phyloP scores from a whole-genome alignment of 73 alveolate species.

The Durusdinium trenchii region DNA sequence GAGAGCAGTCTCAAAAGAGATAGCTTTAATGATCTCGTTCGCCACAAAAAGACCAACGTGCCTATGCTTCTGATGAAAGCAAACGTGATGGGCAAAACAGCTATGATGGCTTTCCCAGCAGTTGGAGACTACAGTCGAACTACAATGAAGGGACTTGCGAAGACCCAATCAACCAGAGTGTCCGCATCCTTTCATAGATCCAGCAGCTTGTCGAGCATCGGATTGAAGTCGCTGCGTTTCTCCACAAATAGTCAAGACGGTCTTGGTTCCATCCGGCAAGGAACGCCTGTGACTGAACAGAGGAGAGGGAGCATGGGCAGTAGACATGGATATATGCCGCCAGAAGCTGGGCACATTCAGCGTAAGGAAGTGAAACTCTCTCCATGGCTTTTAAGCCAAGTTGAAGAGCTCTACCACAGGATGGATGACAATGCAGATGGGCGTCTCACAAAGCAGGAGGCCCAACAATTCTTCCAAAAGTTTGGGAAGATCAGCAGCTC shows the following conservation, averaged over 20 bases:
- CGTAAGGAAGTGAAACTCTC: slow-evolving; percentile 21
- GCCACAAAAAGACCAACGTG: slow-evolving; percentile 52
- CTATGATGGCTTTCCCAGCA: slow-evolving; percentile 44
- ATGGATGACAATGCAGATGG: slow-evolving; percentile 90
- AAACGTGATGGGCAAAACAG: slow-evolving; percentile 34
- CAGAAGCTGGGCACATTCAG: slow-evolving; percentile 43
- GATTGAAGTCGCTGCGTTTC: slow-evolving; percentile 60
- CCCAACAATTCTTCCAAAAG: slow-evolving; percentile 68
- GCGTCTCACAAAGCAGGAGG: slow-evolving; percentile 75
- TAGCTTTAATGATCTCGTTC: slow-evolving; percentile 81
- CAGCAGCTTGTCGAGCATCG: slow-evolving; percentile 44
- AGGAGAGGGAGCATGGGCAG: neutral
- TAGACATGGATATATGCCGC: slow-evolving; percentile 49
- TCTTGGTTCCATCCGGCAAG: slow-evolving; percentile 48
- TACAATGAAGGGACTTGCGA: neutral
- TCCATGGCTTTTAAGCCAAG: slow-evolving; percentile 24
- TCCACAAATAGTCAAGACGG: slow-evolving; percentile 41
- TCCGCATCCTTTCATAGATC: slow-evolving; percentile 18
- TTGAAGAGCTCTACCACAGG: slow-evolving; percentile 58
- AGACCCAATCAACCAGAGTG: neutral
- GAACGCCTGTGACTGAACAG: slow-evolving; percentile 55
- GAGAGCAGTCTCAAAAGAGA: slow-evolving; percentile 85
- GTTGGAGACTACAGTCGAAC: slow-evolving; percentile 38
- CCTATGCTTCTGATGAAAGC: slow-evolving; percentile 57
- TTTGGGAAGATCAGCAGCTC: slow-evolving; percentile 90